A percentile compares a stretch with the other conserved stretches of the same genome.
These are phyloP conservation scores for Penicillium sp. DNA, from an alignment of 2,329 filamentous ascomycete species.

Conservation along the genomic window DNA sequence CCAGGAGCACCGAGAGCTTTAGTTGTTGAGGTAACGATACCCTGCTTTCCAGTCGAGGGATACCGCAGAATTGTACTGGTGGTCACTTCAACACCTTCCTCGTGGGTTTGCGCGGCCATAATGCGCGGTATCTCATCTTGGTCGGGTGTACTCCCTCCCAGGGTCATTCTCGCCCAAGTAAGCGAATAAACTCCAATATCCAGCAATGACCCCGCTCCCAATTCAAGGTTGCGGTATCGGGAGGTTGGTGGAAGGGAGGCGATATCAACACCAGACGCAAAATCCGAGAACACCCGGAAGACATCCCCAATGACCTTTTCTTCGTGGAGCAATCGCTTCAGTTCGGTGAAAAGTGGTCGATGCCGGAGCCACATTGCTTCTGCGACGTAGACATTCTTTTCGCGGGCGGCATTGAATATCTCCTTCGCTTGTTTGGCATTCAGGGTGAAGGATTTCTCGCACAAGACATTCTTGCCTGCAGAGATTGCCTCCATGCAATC, in stretches of 20 bases:
- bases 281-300: neutral
- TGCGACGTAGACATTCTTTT: slow-evolving; percentile 40
- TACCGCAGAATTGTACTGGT: neutral
- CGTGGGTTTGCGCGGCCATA: neutral
- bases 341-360: slow-evolving; percentile 4
- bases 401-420: slow-evolving; percentile 35
- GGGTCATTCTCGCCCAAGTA: neutral
- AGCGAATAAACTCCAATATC: neutral
- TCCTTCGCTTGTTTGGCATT: slow-evolving; percentile 34
- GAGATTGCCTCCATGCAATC: slow-evolving; percentile 37
- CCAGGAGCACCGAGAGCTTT: neutral
- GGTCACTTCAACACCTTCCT: neutral
- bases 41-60: neutral
- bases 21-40: neutral
- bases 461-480: slow-evolving; percentile 26
- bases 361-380: slow-evolving; percentile 36
- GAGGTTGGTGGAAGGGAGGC: neutral
- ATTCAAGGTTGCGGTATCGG: neutral
- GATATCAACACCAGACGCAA: neutral
- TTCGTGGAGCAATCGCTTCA: slow-evolving; percentile 4
- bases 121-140: neutral
- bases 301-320: slow-evolving; percentile 9
- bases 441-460: slow-evolving; percentile 26
- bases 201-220: neutral
- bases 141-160: neutral